Base-by-base conservation (phyloP, 2,329 filamentous ascomycete genomes). In the Aspergillus costaricaensis region DNA sequence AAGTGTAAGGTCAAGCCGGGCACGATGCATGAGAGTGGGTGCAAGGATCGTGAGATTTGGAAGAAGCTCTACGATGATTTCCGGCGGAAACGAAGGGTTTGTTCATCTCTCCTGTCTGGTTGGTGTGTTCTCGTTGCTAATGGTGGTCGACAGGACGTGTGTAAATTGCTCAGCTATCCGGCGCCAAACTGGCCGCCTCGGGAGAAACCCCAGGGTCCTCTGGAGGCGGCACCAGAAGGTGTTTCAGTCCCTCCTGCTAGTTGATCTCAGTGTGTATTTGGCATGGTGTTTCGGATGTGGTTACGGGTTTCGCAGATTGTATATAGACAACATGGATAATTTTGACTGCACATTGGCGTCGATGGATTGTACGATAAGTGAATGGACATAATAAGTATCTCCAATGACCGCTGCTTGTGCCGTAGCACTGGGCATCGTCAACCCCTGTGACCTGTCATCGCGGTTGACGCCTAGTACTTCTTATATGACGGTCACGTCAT, bases 11-110 rank as follows among this genome's bases (percentile, higher is more conserved):
- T 69, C 32, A 69, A 74, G 8, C 74, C 75, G 3, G 75, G 75
- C 3, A 75, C 73, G 8, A 50, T 69, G 4, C 58, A 73, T 48
- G 74, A 77, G 60, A 76, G 72, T 55, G 74, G 74, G 2, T 77
- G 75, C 60, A 72, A 72, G 5, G 70, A 77, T 58, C 69, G 75
- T 7, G 72, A 75, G 52, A 64, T 77, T 12, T 77, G 75, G 75
- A 74, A 72, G 64, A 62, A 70, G 30, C 55, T 77, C 3, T 77
- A 77, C 60, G 70, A 77, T 59, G 72, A 76, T 57, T 77, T 75
- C 55, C 72, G 75, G 5, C 62, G 67, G 25, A 68, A 66, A 51
- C 63, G 75, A 63, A 75, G 72, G 67, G 72, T 74, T 48, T 56
- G 67, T 36, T 36, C 12, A 36, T 36, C 54, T 30, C 30, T 17